A percentile compares a stretch with the other conserved stretches of the same genome.
Evolutionary conservation across 1,139 yeast species (phyloP).

Genomic region (Geotrichum fermentans): DNA sequence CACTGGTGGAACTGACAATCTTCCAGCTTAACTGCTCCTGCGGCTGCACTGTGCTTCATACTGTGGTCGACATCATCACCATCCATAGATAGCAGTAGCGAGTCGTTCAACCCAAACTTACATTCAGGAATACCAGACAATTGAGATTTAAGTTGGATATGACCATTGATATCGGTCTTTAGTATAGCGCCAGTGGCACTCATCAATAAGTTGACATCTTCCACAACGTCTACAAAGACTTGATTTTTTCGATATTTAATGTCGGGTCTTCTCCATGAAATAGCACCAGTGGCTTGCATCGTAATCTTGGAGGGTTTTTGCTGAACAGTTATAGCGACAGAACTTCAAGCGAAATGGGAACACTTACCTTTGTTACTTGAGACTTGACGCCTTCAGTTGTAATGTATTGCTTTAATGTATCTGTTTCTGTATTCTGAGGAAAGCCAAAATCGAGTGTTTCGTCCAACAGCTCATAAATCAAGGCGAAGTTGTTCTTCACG

Average conservation of each 20-base stretch:
- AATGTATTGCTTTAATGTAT: slow-evolving; percentile 42
- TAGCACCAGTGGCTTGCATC: slow-evolving; percentile 41
- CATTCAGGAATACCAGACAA: slow-evolving; percentile 76
- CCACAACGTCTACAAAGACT: slow-evolving; percentile 70
- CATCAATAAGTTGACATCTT: slow-evolving; percentile 65
- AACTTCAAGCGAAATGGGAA: not conserved
- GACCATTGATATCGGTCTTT: slow-evolving; percentile 73
- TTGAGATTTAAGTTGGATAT: slow-evolving; percentile 64
- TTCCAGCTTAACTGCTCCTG: slow-evolving; percentile 56
- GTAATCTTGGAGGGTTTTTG: slow-evolving; percentile 36
- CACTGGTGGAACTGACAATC: slow-evolving; percentile 90
- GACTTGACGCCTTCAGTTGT: slow-evolving; percentile 34
- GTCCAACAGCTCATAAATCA: slow-evolving; percentile 71
- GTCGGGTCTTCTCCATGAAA: slow-evolving; percentile 69
- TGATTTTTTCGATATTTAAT: slow-evolving; percentile 80
- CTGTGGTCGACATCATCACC: slow-evolving; percentile 28
- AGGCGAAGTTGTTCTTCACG: slow-evolving; percentile 57
- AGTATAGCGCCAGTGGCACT: slow-evolving; percentile 47
- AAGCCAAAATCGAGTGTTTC: slow-evolving; percentile 78
- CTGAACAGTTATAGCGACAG: not conserved
- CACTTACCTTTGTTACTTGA: slow-evolving; percentile 21
- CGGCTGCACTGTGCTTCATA: slow-evolving; percentile 38
- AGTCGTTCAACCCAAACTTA: slow-evolving; percentile 58
- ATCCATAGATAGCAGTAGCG: slow-evolving; percentile 30
- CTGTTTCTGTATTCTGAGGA: slow-evolving; percentile 65